Percentiles rank a stretch among this genome's conserved stretches.
These are phyloP conservation scores for Backusella psychrophila DNA, from an alignment of 192 early-diverging fungal genomes.

Conservation along the genomic window DNA sequence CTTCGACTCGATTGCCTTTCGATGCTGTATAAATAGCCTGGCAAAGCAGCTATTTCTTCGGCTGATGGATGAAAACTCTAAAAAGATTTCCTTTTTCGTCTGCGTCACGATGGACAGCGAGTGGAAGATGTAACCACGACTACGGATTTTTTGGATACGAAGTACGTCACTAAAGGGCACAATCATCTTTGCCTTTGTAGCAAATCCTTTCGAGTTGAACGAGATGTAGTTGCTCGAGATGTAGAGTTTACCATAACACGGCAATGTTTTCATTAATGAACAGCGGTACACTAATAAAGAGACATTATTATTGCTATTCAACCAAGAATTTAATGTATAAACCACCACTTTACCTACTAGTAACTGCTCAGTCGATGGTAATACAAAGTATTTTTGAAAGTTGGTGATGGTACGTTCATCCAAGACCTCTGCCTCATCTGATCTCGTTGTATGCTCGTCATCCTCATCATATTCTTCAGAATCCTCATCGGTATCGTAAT, in stretches of 20 bases:
- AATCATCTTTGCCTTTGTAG: slow-evolving; percentile 48
- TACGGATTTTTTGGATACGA: slow-evolving; percentile 41
- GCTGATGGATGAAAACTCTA: slow-evolving; percentile 56
- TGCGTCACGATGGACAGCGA: slow-evolving; percentile 44
- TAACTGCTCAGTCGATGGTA: slow-evolving; percentile 54
- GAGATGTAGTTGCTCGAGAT: slow-evolving; percentile 61
- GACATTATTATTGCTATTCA: too few species aligned
- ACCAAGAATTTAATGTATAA: too few species aligned
- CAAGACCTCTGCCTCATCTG: slow-evolving; percentile 12
- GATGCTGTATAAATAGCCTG: slow-evolving; percentile 23
- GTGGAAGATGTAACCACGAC: slow-evolving; percentile 43
- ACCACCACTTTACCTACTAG: slow-evolving; percentile 37
- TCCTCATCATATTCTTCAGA: slow-evolving; percentile 27
- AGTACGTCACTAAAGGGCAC: slow-evolving; percentile 55
- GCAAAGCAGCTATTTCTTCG: slow-evolving; percentile 46
- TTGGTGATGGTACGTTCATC: slow-evolving; percentile 33
- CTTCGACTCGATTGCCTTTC: background rate
- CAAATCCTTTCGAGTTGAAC: slow-evolving; percentile 57
- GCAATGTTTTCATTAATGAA: slow-evolving; percentile 49
- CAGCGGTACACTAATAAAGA: slow-evolving; percentile 41
- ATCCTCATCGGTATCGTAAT: slow-evolving; percentile 7
- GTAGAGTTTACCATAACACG: slow-evolving; percentile 59
- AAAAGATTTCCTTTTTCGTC: slow-evolving; percentile 51
- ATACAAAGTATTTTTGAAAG: slow-evolving; percentile 52
- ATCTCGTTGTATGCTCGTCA: slow-evolving; percentile 8